Conservation (phyloP, 176 grass and related monocot species). For the Alloteropsis semialata region DNA sequence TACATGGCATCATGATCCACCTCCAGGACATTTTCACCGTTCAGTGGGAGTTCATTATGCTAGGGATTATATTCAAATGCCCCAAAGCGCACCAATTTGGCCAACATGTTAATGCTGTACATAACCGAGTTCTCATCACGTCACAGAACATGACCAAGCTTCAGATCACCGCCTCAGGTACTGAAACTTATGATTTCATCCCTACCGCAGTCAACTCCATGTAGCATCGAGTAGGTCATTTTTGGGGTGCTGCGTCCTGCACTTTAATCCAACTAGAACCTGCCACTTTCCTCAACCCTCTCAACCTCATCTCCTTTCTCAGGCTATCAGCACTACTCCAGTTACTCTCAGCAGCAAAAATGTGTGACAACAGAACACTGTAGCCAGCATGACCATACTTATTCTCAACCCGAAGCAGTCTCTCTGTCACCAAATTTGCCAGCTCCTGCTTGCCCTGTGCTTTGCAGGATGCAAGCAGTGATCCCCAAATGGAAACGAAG, state of each 20-base stretch:
- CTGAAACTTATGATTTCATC: constrained; percentile 19
- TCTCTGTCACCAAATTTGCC: constrained; percentile 56
- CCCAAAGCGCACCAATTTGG: not conserved
- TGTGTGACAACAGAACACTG: constrained; percentile 65
- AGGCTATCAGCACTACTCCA: constrained; percentile 78
- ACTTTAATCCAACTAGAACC: constrained; percentile 78
- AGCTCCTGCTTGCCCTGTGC: constrained; percentile 59
- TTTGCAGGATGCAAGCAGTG: constrained; percentile 76
- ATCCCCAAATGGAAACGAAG: constrained; percentile 81
- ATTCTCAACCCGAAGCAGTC: constrained; percentile 58
- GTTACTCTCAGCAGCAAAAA: constrained; percentile 58
- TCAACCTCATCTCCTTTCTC: constrained; percentile 81
- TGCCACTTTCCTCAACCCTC: constrained; percentile 48
- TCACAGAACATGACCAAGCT: not conserved
- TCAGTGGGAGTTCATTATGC: not conserved
- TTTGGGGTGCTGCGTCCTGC: constrained; percentile 25
- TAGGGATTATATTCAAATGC: not conserved
- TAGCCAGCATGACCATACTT: constrained; percentile 62
- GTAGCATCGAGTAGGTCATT: constrained; percentile 37
- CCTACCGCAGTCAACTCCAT: not conserved
- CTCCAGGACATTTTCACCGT: not conserved
- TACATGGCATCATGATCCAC: not conserved
- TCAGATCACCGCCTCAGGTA: not conserved
- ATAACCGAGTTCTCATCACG: not conserved
- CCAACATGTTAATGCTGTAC: not conserved